These are phyloP conservation scores for Nicotiana paniculata DNA, from an alignment of 257 asterid species.

Conservation along the genomic window DNA sequence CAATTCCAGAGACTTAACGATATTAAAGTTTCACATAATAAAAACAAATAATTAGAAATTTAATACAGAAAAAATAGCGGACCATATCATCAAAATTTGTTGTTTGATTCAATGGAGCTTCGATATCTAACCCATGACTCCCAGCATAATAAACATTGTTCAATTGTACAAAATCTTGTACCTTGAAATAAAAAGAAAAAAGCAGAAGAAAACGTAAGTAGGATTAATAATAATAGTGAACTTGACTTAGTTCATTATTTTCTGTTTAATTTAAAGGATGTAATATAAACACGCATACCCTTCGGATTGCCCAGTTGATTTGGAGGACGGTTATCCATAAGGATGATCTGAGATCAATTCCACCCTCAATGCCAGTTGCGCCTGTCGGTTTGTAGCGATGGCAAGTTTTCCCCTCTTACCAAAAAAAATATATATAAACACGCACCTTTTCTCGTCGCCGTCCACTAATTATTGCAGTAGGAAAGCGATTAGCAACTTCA, in stretches of 20 bases:
- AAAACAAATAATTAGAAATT: not conserved
- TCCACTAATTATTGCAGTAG: slow-evolving; percentile 4
- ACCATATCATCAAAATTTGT: not conserved
- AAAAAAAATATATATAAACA: no score
- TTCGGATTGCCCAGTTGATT: no score
- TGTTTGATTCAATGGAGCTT: not conserved
- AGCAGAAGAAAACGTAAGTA: not conserved
- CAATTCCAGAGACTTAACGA: not conserved
- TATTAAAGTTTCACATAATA: not conserved
- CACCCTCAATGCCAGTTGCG: no score
- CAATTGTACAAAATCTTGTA: slow-evolving; percentile 5
- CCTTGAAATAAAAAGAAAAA: not conserved
- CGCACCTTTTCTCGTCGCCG: not conserved
- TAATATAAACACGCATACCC: no score
- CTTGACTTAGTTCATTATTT: not conserved
- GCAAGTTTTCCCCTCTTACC: no score
- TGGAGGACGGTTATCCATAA: no score
- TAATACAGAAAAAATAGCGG: not conserved
- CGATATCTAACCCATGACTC: slow-evolving; percentile 5
- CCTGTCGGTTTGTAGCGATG: no score
- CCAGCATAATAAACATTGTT: not conserved
- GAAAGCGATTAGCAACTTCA: not conserved
- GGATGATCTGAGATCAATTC: no score
- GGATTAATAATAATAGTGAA: not conserved
- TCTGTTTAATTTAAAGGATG: not conserved